phyloP scores from a whole-genome alignment of 768 basidiomycete genomes.

The Boletus rubescentipes region DNA sequence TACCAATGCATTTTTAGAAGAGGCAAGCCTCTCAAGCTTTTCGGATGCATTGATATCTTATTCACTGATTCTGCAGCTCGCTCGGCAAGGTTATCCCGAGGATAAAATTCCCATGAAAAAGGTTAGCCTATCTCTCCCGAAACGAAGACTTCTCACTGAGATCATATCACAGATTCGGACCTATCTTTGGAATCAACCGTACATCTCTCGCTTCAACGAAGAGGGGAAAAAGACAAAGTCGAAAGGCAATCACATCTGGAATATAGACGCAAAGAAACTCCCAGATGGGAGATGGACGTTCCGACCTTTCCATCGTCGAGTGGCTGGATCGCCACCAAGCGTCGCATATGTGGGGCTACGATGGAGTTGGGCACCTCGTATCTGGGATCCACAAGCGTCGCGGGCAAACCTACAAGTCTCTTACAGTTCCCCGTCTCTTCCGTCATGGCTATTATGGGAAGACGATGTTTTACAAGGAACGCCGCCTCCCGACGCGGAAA shows the following conservation, averaged over 20 bases:
- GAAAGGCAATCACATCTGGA: slow-evolving; percentile 99
- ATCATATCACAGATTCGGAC: slow-evolving; percentile 66
- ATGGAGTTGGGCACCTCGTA: slow-evolving; percentile 89
- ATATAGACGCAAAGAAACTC: slow-evolving; percentile 89
- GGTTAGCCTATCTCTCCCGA: slow-evolving; percentile 43
- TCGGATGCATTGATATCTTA: slow-evolving; percentile 1
- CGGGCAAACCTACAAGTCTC: slow-evolving; percentile 75
- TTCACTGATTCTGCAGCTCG: slow-evolving; percentile 51
- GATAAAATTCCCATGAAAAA: slow-evolving; percentile 98
- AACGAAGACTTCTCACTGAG: slow-evolving; percentile 20
- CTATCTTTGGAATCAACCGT: slow-evolving; percentile 93
- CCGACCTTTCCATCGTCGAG: slow-evolving; percentile 82
- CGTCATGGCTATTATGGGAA: slow-evolving; percentile 88
- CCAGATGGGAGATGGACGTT: slow-evolving; percentile 81
- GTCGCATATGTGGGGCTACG: slow-evolving; percentile 79
- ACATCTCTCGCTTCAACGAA: slow-evolving; percentile 96
- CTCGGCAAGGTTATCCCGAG: slow-evolving; percentile 82
- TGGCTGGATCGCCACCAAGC: slow-evolving; percentile 78
- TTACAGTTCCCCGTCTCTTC: slow-evolving; percentile 79
- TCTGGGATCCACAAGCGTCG: slow-evolving; percentile 96
- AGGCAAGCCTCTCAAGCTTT: slow-evolving; percentile 46
- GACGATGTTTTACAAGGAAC: slow-evolving; percentile 79
- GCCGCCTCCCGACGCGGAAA: slow-evolving; percentile 74
- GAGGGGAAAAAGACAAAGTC: slow-evolving; percentile 99
- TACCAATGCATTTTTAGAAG: slow-evolving; percentile 92